A percentile compares a stretch with the other conserved stretches of the same genome.
Evolutionary conservation across 768 basidiomycete species (phyloP).

Genomic region (Mycena pura): DNA sequence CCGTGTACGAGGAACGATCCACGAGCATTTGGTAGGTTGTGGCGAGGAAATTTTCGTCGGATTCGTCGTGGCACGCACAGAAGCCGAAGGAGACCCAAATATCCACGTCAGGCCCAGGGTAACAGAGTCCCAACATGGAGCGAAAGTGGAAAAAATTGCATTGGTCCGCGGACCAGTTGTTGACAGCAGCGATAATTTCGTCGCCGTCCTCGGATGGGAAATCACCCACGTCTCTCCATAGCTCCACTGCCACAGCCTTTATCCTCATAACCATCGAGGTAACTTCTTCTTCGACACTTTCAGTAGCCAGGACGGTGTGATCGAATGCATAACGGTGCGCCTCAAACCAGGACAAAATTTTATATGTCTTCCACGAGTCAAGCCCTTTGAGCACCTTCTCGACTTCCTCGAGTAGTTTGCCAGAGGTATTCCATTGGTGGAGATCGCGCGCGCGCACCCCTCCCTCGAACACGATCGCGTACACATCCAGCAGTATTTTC

Average conservation of each 20-base stretch:
- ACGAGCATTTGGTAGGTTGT: slow-evolving; percentile 33
- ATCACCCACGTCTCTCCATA: slow-evolving; percentile 4
- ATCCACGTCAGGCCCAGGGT: slow-evolving; percentile 6
- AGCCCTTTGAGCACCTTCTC: slow-evolving; percentile 23
- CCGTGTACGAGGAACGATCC: slow-evolving; percentile 41
- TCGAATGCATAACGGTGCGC: slow-evolving; percentile 8
- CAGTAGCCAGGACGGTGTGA: not conserved
- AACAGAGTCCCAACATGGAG: not conserved
- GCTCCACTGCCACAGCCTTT: not conserved
- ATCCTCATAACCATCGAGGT: not conserved
- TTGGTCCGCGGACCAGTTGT: slow-evolving; percentile 2
- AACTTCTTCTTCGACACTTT: not conserved
- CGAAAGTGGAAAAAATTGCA: slow-evolving; percentile 6
- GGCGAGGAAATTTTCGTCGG: slow-evolving; percentile 16
- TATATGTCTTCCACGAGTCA: not conserved
- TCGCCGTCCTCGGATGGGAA: not conserved
- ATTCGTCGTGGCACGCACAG: slow-evolving; percentile 21
- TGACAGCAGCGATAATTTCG: not conserved
- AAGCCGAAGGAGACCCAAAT: slow-evolving; percentile 30
- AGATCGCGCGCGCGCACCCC: slow-evolving; percentile 26
- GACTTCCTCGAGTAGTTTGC: slow-evolving; percentile 31
- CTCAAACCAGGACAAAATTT: slow-evolving; percentile 1
- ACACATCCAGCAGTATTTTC: slow-evolving; percentile 26
- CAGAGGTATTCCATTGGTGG: slow-evolving; percentile 30
- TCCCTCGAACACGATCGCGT: slow-evolving; percentile 17